A percentile compares a stretch with the other conserved stretches of the same genome.
Evolutionary conservation across 169 alveolate genomes (phyloP).

Genomic region (Perkinsus olseni): DNA sequence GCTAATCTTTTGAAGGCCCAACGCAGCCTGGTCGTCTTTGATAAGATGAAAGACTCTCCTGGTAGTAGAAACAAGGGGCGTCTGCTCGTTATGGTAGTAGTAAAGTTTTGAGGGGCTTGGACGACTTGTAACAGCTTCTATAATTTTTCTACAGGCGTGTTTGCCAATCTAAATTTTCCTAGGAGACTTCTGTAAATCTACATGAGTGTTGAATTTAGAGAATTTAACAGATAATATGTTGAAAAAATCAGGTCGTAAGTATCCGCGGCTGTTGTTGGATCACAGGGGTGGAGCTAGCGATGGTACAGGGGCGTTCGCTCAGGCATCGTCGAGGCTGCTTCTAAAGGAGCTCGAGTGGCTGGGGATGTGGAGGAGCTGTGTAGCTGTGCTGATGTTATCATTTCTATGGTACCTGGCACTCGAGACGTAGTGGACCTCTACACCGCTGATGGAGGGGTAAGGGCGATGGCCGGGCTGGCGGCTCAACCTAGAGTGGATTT

Average conservation of each 20-base stretch:
- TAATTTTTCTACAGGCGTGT: too few relatives aligned
- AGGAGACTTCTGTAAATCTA: too few relatives aligned
- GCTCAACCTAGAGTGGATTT: background rate
- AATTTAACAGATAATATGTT: too few relatives aligned
- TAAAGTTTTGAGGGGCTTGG: too few relatives aligned
- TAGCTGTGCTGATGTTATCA: background rate
- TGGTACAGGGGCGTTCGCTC: background rate
- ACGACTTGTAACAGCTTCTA: too few relatives aligned
- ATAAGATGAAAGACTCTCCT: background rate
- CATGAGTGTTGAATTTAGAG: too few relatives aligned
- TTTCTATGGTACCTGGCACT: background rate
- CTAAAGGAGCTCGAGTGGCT: background rate
- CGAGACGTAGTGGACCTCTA: background rate
- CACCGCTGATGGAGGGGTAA: background rate
- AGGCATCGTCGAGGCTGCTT: background rate
- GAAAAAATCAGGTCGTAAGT: too few relatives aligned
- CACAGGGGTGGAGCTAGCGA: background rate
- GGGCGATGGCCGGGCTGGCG: background rate
- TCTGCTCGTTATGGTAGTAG: too few relatives aligned
- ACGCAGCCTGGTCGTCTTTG: background rate
- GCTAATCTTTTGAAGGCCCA: background rate
- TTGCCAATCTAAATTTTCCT: too few relatives aligned
- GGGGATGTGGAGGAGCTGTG: background rate
- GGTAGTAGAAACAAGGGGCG: background rate
- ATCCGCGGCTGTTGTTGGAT: too few relatives aligned